Base-by-base conservation (phyloP, 1,284 basidiomycete species). In the Rhodotorula sp. region DNA sequence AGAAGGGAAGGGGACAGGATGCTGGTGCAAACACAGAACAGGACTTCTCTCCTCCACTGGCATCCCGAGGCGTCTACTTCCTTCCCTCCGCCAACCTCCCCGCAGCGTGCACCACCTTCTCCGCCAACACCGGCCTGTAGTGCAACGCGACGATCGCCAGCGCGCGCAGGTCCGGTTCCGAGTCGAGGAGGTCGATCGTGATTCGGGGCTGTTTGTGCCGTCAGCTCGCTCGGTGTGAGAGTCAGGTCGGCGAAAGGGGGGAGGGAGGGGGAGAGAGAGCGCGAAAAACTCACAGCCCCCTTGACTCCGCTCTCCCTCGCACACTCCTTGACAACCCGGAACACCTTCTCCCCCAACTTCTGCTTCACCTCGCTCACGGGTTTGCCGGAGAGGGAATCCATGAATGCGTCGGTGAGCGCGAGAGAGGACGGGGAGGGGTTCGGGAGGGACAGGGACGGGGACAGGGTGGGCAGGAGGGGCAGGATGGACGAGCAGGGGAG, bases 281-380 rank as follows among this genome's bases (percentile, higher is more conserved):
- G 9, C 7, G 24, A 3, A 24, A 80, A n/a, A 80, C 88, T 75
- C 79, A 89, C 88, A 68, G 89, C 88, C 61, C 85, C 85, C 79
- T 89, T 92, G 79, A 92, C 83, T 18, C 89, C 89, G 76, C 89
- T 88, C 15, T 85, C 84, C 80, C 90, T 92, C 78, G 92, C 82
- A 76, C 89, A 89, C 11, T 85, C 84, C 80, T 91, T 92, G 77
- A 92, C 82, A 54, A 88, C 85, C 79, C 88, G 88, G 84, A 87
- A 91, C 7, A 92, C 78, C 79, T 89, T 89, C 76, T 90, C 88
- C 40, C 91, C 91, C 37, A 93, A 80, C 73, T 85, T 83, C 78
- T 94, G 92, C 81, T 94, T 94, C 40, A 67, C 89, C 72, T 83
- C 81, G 68, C 87, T 86, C 34, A 84, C 76, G 2, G 86, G 82